Percentiles rank a stretch among this genome's conserved stretches.
Evolutionary conservation across 148 eudicot species (phyloP).

Genomic region (Polygonum maritimum): DNA sequence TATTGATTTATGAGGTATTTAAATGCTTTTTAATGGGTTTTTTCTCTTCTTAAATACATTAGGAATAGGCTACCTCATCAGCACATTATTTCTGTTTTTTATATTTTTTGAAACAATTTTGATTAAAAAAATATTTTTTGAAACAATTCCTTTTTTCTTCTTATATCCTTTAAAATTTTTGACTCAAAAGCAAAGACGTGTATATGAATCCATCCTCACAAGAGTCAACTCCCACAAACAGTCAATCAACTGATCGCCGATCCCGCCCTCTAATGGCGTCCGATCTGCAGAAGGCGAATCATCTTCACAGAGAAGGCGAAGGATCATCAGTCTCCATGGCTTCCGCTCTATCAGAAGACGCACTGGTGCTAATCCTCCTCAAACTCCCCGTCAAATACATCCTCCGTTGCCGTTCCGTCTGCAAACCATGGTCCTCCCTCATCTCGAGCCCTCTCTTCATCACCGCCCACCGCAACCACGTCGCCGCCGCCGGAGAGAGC

Average conservation of each 20-base stretch:
- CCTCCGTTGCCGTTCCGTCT: conserved; percentile 13
- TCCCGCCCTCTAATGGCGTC: conserved; percentile 18
- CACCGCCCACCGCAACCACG: background rate
- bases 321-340: background rate
- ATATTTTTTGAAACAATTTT: too few relatives aligned
- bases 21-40: too few relatives aligned
- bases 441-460: conserved; percentile 10
- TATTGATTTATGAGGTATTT: too few relatives aligned
- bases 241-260: background rate
- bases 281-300: conserved; percentile 18
- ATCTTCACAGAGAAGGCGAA: conserved; percentile 16
- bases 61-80: too few relatives aligned
- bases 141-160: too few relatives aligned
- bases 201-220: too few relatives aligned
- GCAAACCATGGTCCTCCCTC: conserved; percentile 6
- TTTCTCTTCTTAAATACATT: too few relatives aligned
- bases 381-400: conserved; percentile 11
- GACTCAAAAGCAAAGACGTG: too few relatives aligned
- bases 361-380: background rate
- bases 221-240: background rate
- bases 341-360: background rate
- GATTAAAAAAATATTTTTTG: too few relatives aligned
- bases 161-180: too few relatives aligned
- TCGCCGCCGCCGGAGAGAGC: background rate
- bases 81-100: too few relatives aligned